Conservation (phyloP, 108 stramenopile species). For the Epithemia pelagica region DNA sequence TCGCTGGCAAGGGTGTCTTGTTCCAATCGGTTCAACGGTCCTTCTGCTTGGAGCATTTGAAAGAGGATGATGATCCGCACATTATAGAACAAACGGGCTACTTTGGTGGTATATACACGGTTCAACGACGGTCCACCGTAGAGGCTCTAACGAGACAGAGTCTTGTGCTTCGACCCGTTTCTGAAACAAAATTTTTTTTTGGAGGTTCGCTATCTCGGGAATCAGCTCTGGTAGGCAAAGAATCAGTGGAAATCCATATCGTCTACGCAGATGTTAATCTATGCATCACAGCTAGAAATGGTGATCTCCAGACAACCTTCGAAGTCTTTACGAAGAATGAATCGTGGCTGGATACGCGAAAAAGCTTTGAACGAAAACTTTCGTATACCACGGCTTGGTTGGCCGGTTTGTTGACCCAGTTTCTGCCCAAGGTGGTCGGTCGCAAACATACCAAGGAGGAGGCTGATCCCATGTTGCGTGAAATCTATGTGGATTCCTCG, state of each 20-base stretch:
- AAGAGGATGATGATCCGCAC: slow-evolving; percentile 42
- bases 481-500: background rate
- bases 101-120: slow-evolving; percentile 34
- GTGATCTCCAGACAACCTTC: slow-evolving; percentile 29
- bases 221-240: slow-evolving; percentile 11
- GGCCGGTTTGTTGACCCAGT: background rate
- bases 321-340: slow-evolving; percentile 54
- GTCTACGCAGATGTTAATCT: slow-evolving; percentile 53
- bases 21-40: slow-evolving; percentile 16
- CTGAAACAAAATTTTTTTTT: slow-evolving; percentile 1
- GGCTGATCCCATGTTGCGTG: background rate
- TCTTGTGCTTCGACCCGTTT: slow-evolving; percentile 20
- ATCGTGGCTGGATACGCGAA: slow-evolving; percentile 19
- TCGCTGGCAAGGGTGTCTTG: background rate
- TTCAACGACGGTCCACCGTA: slow-evolving; percentile 28
- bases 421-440: background rate
- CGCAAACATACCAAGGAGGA: background rate
- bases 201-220: slow-evolving; percentile 11
- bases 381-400: background rate
- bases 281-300: slow-evolving; percentile 35
- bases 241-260: slow-evolving; percentile 36
- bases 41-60: slow-evolving; percentile 46
- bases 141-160: slow-evolving; percentile 41
- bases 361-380: slow-evolving; percentile 6
- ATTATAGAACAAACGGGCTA: slow-evolving; percentile 33